Conservation (phyloP, 257 asterid species). For the Lycium ferocissimum region DNA sequence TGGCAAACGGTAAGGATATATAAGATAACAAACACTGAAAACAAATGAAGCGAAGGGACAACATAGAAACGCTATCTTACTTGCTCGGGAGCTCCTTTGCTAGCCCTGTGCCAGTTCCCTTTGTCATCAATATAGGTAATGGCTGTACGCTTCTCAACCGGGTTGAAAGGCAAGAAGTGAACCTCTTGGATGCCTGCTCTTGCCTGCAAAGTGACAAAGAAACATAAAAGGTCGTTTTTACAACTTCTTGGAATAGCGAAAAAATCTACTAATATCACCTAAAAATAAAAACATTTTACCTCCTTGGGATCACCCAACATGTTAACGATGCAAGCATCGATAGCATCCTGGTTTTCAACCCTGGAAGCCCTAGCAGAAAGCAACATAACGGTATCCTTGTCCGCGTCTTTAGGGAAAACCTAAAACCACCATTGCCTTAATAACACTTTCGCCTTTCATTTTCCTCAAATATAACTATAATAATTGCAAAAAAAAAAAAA, state of each 20-base stretch:
- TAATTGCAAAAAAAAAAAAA: not conserved
- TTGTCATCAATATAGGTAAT: slow-evolving; percentile 66
- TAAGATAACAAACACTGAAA: not conserved
- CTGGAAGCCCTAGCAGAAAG: slow-evolving; percentile 84
- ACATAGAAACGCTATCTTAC: slow-evolving; percentile 36
- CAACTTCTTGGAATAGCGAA: slow-evolving; percentile 14
- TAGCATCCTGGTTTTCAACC: slow-evolving; percentile 86
- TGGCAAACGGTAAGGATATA: slow-evolving; percentile 26
- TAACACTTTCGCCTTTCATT: not conserved
- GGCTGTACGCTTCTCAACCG: slow-evolving; percentile 90
- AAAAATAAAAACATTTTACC: slow-evolving; percentile 41
- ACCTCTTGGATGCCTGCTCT: slow-evolving; percentile 81
- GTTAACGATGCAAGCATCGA: slow-evolving; percentile 84
- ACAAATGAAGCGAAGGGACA: not conserved
- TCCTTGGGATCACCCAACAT: slow-evolving; percentile 79
- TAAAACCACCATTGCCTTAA: slow-evolving; percentile 27
- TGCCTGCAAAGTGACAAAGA: slow-evolving; percentile 52
- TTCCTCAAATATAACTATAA: not conserved
- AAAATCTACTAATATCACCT: not conserved
- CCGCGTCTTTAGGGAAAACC: slow-evolving; percentile 56
- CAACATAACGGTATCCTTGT: slow-evolving; percentile 59
- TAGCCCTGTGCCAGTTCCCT: slow-evolving; percentile 76
- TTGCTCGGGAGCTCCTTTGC: slow-evolving; percentile 98
- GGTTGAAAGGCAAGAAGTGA: slow-evolving; percentile 89
- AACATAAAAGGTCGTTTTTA: not conserved